Conservation (phyloP, 108 stramenopile species). For the Bacterosira constricta region DNA sequence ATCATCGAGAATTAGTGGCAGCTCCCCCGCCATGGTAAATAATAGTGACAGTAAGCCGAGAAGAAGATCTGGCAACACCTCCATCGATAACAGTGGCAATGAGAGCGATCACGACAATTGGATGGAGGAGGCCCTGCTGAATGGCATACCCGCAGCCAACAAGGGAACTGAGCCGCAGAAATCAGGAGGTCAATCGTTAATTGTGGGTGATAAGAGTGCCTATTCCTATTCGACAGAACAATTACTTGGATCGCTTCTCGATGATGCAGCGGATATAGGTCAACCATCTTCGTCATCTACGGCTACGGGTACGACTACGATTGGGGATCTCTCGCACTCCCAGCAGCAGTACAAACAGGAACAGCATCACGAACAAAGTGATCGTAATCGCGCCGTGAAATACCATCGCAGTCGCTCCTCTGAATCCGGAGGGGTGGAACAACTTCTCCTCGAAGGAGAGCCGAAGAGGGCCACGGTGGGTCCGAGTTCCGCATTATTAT, state of each 20-base stretch:
- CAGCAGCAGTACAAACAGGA: neutral
- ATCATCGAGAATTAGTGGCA: neutral
- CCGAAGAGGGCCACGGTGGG: neutral
- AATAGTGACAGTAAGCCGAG: neutral
- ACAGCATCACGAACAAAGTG: neutral
- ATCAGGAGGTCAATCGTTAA: too few species aligned
- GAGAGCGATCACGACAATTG: constrained; percentile 24
- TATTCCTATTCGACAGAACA: neutral
- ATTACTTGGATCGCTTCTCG: neutral
- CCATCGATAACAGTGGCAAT: neutral
- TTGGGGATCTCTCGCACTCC: too few species aligned
- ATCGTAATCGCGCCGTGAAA: too few species aligned
- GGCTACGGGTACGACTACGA: neutral
- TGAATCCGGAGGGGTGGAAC: neutral
- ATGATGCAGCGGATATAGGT: too few species aligned
- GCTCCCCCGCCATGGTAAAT: neutral
- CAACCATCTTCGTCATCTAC: too few species aligned
- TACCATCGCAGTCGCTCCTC: too few species aligned
- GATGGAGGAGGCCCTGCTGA: constrained; percentile 27
- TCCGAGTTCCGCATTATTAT: neutral
- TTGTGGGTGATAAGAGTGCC: neutral
- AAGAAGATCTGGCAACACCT: neutral
- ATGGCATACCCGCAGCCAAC: constrained; percentile 17
- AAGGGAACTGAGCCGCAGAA: neutral
- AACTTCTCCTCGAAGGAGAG: neutral